Conservation (phyloP, 2,329 filamentous ascomycete species). For the Trichoderma cornu-damae region DNA sequence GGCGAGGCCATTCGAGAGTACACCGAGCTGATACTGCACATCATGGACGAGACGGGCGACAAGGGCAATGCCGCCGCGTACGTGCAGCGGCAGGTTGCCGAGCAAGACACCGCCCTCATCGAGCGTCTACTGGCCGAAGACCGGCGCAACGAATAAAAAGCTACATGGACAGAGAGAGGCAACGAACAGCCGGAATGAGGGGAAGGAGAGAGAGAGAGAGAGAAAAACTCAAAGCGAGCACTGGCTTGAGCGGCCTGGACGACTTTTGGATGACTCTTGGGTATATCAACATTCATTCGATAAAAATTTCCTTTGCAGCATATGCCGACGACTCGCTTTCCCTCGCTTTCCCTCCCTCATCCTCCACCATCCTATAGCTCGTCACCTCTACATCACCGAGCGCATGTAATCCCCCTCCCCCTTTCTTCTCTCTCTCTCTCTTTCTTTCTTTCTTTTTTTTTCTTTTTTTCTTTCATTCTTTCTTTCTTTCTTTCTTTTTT, state of each 20-base stretch:
- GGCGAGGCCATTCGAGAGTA: constrained; percentile 59
- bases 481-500: no score
- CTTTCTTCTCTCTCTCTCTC: no score
- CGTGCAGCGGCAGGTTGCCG: constrained; percentile 42
- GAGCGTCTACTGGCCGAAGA: constrained; percentile 46
- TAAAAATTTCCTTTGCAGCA: not conserved
- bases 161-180: not conserved
- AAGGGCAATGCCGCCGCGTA: constrained; percentile 33
- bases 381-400: not conserved
- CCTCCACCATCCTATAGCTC: not conserved
- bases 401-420: not conserved
- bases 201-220: not conserved
- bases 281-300: constrained; percentile 5
- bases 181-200: not conserved
- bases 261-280: not conserved
- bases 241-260: not conserved
- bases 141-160: constrained; percentile 27
- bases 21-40: constrained; percentile 49
- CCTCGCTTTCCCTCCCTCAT: not conserved
- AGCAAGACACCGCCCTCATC: constrained; percentile 47
- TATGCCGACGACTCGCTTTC: not conserved
- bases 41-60: constrained; percentile 36
- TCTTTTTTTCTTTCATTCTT: not conserved
- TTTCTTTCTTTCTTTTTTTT: no score
- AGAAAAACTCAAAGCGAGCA: not conserved